Percentiles rank a stretch among this genome's conserved stretches.
Evolutionary conservation across 805 yeast species (phyloP).

Genomic region (Nakazawaea siamensis): DNA sequence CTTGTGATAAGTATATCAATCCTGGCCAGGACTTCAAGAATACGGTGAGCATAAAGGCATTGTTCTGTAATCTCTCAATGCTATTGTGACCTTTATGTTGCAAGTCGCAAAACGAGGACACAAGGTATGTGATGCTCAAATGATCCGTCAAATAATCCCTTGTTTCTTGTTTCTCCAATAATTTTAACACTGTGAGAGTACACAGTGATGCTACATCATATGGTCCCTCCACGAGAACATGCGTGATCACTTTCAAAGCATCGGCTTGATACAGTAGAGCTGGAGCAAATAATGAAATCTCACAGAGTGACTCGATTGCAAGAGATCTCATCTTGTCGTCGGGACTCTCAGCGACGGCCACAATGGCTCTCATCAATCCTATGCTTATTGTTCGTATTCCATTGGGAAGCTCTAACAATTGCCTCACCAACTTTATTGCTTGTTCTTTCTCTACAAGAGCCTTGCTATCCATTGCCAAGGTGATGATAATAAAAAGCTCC

Average conservation of each 20-base stretch:
- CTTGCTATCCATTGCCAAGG: constrained; percentile 52
- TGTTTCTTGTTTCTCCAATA: constrained; percentile 50
- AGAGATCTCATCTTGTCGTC: constrained; percentile 42
- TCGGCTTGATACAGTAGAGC: constrained; percentile 32
- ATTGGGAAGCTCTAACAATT: constrained; percentile 43
- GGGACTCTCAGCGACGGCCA: constrained; percentile 49
- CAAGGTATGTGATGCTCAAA: constrained; percentile 50
- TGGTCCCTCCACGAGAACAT: constrained; percentile 46
- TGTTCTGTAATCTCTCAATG: constrained; percentile 48
- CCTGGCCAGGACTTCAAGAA: constrained; percentile 76
- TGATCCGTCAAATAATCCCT: constrained; percentile 50
- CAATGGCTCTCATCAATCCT: constrained; percentile 61
- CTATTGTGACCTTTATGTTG: constrained; percentile 39
- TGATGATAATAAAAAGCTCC: constrained; percentile 54
- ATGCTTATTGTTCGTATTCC: constrained; percentile 47
- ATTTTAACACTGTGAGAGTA: constrained; percentile 21
- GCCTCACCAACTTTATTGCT: constrained; percentile 64
- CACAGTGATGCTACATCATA: constrained; percentile 33
- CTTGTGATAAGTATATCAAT: constrained; percentile 49
- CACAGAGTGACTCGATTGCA: constrained; percentile 47
- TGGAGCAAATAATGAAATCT: constrained; percentile 37
- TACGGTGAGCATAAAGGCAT: constrained; percentile 49
- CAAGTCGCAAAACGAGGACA: constrained; percentile 66
- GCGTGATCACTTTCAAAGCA: constrained; percentile 35
- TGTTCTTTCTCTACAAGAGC: constrained; percentile 62